A percentile compares a stretch with the other conserved stretches of the same genome.
Conservation (phyloP, 2,329 filamentous ascomycete species). For the Reticulascus tulasneorum region DNA sequence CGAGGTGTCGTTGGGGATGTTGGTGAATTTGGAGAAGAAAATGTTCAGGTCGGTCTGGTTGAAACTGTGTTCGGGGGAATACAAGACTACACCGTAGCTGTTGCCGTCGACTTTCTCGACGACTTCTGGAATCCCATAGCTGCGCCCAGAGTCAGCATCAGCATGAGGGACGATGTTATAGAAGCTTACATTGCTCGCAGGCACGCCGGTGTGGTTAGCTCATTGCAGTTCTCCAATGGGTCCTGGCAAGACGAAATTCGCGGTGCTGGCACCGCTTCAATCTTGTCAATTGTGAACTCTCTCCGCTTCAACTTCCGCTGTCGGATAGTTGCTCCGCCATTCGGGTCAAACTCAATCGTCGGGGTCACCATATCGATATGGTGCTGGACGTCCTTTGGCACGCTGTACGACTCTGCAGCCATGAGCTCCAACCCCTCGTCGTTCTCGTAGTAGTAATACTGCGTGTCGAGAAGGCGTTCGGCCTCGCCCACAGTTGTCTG, state of each 20-base stretch:
- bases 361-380: slow-evolving; percentile 39
- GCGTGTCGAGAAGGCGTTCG: slow-evolving; percentile 47
- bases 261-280: no score
- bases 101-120: no score
- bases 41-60: slow-evolving; percentile 43
- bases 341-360: slow-evolving; percentile 33
- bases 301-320: no score
- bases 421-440: slow-evolving; percentile 28
- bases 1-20: slow-evolving; percentile 36
- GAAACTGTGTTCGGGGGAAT: slow-evolving; percentile 47
- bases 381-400: slow-evolving; percentile 30
- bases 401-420: slow-evolving; percentile 36
- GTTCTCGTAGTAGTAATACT: slow-evolving; percentile 49
- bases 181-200: no score
- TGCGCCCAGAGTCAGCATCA: no score
- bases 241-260: no score
- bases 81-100: slow-evolving; percentile 49
- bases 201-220: no score
- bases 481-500: slow-evolving; percentile 50
- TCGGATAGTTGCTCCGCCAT: no score
- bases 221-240: no score
- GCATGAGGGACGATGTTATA: no score
- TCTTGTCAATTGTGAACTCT: no score
- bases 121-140: no score
- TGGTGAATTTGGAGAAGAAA: slow-evolving; percentile 42